A percentile compares a stretch with the other conserved stretches of the same genome.
phyloP scores from a whole-genome alignment of 331 rosid species.

The Telfairia occidentalis region DNA sequence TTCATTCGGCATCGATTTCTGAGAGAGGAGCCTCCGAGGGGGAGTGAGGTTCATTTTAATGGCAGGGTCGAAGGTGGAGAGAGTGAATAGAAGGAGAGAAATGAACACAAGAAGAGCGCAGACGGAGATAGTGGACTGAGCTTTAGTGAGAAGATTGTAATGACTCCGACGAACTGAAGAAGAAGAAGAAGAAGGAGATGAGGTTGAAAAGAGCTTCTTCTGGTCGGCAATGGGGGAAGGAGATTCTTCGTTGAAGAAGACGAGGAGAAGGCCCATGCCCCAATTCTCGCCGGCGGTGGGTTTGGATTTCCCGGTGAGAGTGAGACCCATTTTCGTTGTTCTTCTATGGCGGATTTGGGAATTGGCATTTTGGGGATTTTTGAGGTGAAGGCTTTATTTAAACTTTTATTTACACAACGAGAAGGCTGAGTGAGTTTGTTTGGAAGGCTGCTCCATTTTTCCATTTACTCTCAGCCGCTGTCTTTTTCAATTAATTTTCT shows the following conservation, averaged over 20 bases:
- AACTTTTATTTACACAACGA: not conserved
- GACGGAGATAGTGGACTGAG: constrained; percentile 68
- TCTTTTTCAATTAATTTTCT: not conserved
- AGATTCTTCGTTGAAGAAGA: constrained; percentile 49
- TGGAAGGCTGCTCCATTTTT: not conserved
- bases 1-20: constrained; percentile 8
- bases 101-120: constrained; percentile 60
- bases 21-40: constrained; percentile 15
- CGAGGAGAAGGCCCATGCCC: constrained; percentile 61
- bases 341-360: not conserved
- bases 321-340: constrained; percentile 16
- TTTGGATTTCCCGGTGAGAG: constrained; percentile 22
- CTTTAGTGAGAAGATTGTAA: constrained; percentile 34
- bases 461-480: not conserved
- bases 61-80: constrained; percentile 61
- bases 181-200: not conserved
- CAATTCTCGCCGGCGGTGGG: constrained; percentile 11
- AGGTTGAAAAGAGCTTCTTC: constrained; percentile 12
- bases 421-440: not conserved
- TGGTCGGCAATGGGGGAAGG: constrained; percentile 24
- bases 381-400: not conserved
- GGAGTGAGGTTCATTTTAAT: not conserved
- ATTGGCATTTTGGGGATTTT: not conserved
- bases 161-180: constrained; percentile 13
- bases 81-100: constrained; percentile 77